Base-by-base conservation (phyloP, 148 eudicot genomes). In the Chenopodium quinoa region DNA sequence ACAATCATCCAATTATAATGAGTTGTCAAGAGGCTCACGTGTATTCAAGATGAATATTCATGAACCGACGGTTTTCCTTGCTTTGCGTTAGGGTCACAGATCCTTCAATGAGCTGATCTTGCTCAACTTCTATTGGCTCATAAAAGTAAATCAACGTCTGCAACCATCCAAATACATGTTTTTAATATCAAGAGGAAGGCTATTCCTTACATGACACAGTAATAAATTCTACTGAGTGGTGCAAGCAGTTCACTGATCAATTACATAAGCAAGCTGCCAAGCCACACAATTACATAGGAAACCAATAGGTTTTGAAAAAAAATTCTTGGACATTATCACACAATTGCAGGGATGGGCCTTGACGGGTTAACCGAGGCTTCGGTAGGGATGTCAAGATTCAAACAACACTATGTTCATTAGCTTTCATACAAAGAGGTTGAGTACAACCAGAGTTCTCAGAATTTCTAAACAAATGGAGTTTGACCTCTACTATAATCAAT, bases 61-160 rank as follows among this genome's bases (percentile, higher is more conserved):
- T 90, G 86, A 94, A 92, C 75, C 98, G 93, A 48, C 89, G 73
- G 74, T 95, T 95, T 80, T 95, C 99, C 84, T 89, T 93, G 93
- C 97, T 92, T 79, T 95, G 99, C 11, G 97, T 86, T 78, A 95
- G 83, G 47, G 89, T 87, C 71, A 93, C 89, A 56, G 95, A 92
- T 72, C 99, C 99, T 83, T 91, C 91, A 82, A 95, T 93, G 50
- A 84, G 54, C 78, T 94, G 98, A 88, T 95, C 99, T 86, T 95
- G 99, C 85, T 92, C 99, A 77, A 95, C 91, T 47, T 94, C 98
- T 65, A 92, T 84, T 66, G 97, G 97, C 79, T 95, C 98, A 71
- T 92, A 93, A 71, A 93, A 91, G 91, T 92, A 95, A 10, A 95
- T 82, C 87, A 95, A 64, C 0, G 97, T 91, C 98, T 95, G 92